A percentile compares a stretch with the other conserved stretches of the same genome.
Conservation (phyloP, 495 filamentous ascomycete genomes). For the Podospora sp. region DNA sequence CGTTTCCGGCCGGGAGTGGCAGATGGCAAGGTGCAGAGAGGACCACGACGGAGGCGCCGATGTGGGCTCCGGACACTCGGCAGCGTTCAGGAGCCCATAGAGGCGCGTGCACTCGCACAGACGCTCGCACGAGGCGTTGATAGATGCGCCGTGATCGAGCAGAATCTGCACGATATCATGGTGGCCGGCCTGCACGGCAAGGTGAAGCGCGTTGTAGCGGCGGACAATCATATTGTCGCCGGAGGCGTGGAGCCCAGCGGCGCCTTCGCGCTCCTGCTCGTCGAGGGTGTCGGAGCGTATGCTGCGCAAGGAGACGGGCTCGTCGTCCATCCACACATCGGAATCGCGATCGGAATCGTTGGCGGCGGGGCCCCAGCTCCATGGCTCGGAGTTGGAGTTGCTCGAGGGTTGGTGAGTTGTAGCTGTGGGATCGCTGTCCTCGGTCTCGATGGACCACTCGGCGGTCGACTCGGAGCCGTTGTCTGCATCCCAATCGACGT, state of each 20-base stretch:
- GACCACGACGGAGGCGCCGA: constrained; percentile 29
- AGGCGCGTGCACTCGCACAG: constrained; percentile 37
- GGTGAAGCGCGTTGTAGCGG: constrained; percentile 38
- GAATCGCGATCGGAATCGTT: constrained; percentile 24
- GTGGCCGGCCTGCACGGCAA: constrained; percentile 40
- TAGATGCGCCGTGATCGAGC: constrained; percentile 33
- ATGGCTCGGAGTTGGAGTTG: constrained; percentile 24
- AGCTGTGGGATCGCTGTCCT: constrained; percentile 27
- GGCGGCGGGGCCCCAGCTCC: constrained; percentile 12
- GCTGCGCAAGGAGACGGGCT: background rate
- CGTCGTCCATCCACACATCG: constrained; percentile 26
- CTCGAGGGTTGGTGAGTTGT: constrained; percentile 22
- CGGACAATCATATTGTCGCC: constrained; percentile 8
- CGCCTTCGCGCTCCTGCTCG: constrained; percentile 10
- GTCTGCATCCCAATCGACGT: constrained; percentile 27
- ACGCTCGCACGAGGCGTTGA: constrained; percentile 26
- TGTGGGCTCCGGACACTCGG: constrained; percentile 21
- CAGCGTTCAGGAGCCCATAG: constrained; percentile 31
- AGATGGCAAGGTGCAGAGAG: constrained; percentile 44
- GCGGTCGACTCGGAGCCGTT: constrained; percentile 21
- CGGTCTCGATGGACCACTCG: constrained; percentile 26
- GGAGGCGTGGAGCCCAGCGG: background rate
- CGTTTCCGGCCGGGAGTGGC: constrained; percentile 34
- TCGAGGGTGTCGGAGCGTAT: constrained; percentile 18
- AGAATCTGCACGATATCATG: constrained; percentile 35